Evolutionary conservation across 495 filamentous ascomycete species (phyloP), one percentile per base, ranked within the genome.

Genomic region (Neurospora sp.): DNA sequence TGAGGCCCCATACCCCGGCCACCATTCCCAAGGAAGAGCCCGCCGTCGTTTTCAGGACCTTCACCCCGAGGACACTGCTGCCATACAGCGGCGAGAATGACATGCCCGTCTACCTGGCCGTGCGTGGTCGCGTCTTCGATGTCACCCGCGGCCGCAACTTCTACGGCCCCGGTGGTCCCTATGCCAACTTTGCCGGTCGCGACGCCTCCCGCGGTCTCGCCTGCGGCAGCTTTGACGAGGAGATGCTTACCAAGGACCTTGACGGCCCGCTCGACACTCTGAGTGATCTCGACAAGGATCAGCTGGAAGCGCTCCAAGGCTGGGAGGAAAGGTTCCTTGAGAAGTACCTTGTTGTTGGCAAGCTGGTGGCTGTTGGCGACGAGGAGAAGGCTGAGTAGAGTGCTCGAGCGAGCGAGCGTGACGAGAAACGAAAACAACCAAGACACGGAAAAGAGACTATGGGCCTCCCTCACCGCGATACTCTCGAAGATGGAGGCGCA

Each of bases 291-390:
- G 89, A 87, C 16, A 82, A 79, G 0, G 94, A 97, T 39, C 90
- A 98, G 86, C 85, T 91, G 82, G 93, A 94, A 79, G 91, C 93
- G 59, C 82, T 99, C 81, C 86, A 86, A 79, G 92, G 91, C 8
- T 99, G 96, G 96, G 94, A 97, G 83, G 93, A 94, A 79, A 87
- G 94, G 74, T 99, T 99, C 84, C 82, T 83, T 40, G 93, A 94
- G 82, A 99, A 99, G 85, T 99, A 99, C 83, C 82, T 97, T 40
- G 88, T 98, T 11, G 93, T 99, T 20, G 96, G 96, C n/a, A 92
- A 89, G 84, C 81, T 99, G 78, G 94, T 98, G 16, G 76, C 84
- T 20, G 79, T 79, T 72, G 82, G 79, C 4, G 82, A 86, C 69
- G 82, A 82, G 71, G 72, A 77, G 18, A 74, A 76, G 74, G 75